These are phyloP conservation scores for Agaricales sp. DNA, from an alignment of 1,284 basidiomycete species.

Conservation along the genomic window DNA sequence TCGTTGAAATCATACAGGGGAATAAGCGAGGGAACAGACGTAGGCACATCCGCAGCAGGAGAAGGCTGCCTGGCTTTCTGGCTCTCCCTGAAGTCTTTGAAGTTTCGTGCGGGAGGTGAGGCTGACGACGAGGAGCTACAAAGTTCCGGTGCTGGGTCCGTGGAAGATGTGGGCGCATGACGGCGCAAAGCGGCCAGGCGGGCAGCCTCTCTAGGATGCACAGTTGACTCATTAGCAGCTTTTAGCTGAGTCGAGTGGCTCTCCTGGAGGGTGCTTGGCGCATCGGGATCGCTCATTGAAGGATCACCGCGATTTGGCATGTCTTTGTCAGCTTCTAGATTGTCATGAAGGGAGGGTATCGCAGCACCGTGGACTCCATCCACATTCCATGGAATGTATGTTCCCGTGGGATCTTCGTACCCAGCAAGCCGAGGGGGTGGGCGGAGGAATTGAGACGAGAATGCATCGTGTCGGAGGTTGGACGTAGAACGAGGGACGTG, in stretches of 20 bases:
- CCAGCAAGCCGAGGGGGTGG: slow-evolving; percentile 39
- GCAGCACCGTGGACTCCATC: slow-evolving; percentile 17
- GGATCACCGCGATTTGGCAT: not conserved
- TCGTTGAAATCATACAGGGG: slow-evolving; percentile 34
- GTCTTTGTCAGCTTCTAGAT: not conserved
- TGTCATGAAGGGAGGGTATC: slow-evolving; percentile 2
- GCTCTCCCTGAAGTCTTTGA: not conserved
- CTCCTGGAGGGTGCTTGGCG: not conserved
- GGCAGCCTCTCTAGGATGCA: slow-evolving; percentile 5
- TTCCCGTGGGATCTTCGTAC: slow-evolving; percentile 51
- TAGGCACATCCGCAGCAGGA: slow-evolving; percentile 9
- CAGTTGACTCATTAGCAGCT: slow-evolving; percentile 1
- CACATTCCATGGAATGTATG: slow-evolving; percentile 50
- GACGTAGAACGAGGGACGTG: not conserved
- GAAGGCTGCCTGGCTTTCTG: slow-evolving; percentile 3
- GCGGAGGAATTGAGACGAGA: slow-evolving; percentile 16
- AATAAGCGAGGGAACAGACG: slow-evolving; percentile 36
- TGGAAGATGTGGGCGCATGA: slow-evolving; percentile 8
- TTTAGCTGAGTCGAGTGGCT: not conserved
- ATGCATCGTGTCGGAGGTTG: not conserved
- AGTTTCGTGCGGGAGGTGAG: slow-evolving; percentile 2
- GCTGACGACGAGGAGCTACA: slow-evolving; percentile 3
- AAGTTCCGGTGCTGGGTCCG: slow-evolving; percentile 9
- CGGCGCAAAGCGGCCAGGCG: slow-evolving; percentile 6
- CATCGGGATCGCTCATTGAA: not conserved